A percentile compares a stretch with the other conserved stretches of the same genome.
Conservation (phyloP, 345 rosid genomes). For the Citrus mangshanensis region DNA sequence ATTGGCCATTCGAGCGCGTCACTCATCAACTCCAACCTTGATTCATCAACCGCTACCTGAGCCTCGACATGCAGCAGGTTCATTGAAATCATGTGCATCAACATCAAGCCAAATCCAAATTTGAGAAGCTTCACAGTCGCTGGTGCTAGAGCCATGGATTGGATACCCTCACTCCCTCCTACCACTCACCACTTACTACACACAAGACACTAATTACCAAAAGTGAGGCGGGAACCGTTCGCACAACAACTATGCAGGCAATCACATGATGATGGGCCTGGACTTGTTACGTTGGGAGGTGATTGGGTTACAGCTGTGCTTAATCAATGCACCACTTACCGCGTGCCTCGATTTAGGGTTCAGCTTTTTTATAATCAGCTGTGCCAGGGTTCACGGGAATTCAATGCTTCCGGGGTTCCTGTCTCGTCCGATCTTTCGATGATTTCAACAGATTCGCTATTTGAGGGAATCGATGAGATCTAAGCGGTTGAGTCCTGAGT, state of each 20-base stretch:
- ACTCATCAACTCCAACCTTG: conserved; percentile 30
- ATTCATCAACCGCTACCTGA: conserved; percentile 19
- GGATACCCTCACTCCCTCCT: too few species aligned
- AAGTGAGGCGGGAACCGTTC: too few species aligned
- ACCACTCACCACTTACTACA: too few species aligned
- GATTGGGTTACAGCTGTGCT: conserved; percentile 55
- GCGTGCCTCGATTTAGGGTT: conserved; percentile 27
- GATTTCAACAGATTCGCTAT: too few species aligned
- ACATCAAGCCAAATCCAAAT: not conserved
- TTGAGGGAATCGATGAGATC: not conserved
- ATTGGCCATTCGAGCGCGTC: conserved; percentile 58
- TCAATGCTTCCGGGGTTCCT: not conserved
- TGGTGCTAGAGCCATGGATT: too few species aligned
- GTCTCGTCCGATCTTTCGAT: not conserved
- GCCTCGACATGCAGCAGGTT: too few species aligned
- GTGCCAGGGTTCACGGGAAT: not conserved
- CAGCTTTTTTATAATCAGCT: not conserved
- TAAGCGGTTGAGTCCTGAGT: not conserved
- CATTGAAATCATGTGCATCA: not conserved
- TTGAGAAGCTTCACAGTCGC: too few species aligned
- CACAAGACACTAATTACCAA: too few species aligned
- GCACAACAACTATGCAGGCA: too few species aligned
- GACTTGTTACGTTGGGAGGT: conserved; percentile 8
- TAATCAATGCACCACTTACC: conserved; percentile 40
- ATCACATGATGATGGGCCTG: too few species aligned